phyloP scores from a whole-genome alignment of 805 yeast species.

The Nematodospora valgi region DNA sequence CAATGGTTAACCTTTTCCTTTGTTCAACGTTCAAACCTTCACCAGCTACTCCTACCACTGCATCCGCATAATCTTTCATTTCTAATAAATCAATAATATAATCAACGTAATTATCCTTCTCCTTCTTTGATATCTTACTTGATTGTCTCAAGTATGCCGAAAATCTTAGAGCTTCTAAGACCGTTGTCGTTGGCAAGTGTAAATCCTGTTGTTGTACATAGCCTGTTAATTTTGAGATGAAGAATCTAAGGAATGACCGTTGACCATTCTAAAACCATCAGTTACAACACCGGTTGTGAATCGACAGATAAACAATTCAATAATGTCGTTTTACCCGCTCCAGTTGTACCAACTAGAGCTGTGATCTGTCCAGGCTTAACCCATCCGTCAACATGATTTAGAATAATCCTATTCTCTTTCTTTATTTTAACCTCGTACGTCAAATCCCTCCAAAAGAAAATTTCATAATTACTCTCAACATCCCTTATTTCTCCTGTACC shows the following conservation, averaged over 20 bases:
- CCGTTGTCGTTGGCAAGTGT: conserved; percentile 64
- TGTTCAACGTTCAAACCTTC: conserved; percentile 47
- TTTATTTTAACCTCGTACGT: conserved; percentile 32
- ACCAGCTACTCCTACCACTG: conserved; percentile 74
- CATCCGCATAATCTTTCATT: conserved; percentile 68
- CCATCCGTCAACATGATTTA: conserved; percentile 51
- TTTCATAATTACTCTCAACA: neutral
- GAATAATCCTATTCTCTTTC: conserved; percentile 30
- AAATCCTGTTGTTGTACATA: conserved; percentile 78
- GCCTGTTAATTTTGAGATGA: conserved; percentile 72
- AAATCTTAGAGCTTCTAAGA: conserved; percentile 66
- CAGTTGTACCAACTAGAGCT: conserved; percentile 80
- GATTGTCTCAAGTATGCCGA: conserved; percentile 74
- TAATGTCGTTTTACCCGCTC: conserved; percentile 87
- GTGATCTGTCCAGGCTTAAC: conserved; percentile 80
- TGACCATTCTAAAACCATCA: conserved; percentile 59
- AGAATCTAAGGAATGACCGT: conserved; percentile 57
- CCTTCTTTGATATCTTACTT: conserved; percentile 46
- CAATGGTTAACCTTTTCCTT: conserved; percentile 36
- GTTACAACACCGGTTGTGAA: conserved; percentile 2
- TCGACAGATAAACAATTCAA: conserved; percentile 62
- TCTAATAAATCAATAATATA: conserved; percentile 61
- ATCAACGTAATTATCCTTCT: conserved; percentile 65
- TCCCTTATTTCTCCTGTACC: conserved; percentile 6
- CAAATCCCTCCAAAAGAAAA: conserved; percentile 35